These are phyloP conservation scores for Stagonosporopsis rhizophila DNA, from an alignment of 2,329 filamentous ascomycete genomes.

Conservation along the genomic window DNA sequence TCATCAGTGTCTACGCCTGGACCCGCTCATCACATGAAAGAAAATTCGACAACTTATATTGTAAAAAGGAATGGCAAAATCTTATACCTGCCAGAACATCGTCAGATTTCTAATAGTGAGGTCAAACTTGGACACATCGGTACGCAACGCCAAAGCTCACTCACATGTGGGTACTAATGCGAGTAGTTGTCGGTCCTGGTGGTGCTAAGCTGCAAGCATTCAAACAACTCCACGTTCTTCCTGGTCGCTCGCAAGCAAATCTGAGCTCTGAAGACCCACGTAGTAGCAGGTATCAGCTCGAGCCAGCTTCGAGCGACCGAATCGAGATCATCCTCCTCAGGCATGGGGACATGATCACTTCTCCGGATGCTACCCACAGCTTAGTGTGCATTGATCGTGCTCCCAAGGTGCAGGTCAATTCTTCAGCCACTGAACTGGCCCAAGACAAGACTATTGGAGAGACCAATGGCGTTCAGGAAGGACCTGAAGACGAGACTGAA, in stretches of 20 bases:
- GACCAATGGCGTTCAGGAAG: slow-evolving; percentile 8
- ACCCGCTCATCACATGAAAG: neutral
- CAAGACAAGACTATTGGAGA: slow-evolving; percentile 5
- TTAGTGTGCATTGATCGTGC: slow-evolving; percentile 29
- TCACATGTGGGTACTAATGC: slow-evolving; percentile 1
- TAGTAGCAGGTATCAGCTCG: slow-evolving; percentile 30
- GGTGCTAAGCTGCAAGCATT: slow-evolving; percentile 40
- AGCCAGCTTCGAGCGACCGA: slow-evolving; percentile 18
- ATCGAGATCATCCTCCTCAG: slow-evolving; percentile 41
- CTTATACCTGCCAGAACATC: slow-evolving; percentile 5
- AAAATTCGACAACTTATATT: neutral
- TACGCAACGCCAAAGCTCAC: slow-evolving; percentile 11
- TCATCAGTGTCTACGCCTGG: neutral
- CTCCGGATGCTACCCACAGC: slow-evolving; percentile 7
- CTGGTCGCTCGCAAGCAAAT: neutral
- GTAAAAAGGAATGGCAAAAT: neutral
- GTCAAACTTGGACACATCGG: slow-evolving; percentile 28
- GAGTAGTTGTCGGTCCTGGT: slow-evolving; percentile 26
- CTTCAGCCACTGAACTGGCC: slow-evolving; percentile 32
- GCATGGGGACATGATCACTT: slow-evolving; percentile 34
- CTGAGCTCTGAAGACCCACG: neutral
- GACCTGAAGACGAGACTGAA: slow-evolving; percentile 32
- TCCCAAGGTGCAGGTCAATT: slow-evolving; percentile 42
- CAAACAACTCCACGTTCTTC: slow-evolving; percentile 26
- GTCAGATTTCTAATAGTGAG: neutral